Evolutionary conservation across 345 rosid species (phyloP).

Genomic region (Chamaenerion angustifolium): DNA sequence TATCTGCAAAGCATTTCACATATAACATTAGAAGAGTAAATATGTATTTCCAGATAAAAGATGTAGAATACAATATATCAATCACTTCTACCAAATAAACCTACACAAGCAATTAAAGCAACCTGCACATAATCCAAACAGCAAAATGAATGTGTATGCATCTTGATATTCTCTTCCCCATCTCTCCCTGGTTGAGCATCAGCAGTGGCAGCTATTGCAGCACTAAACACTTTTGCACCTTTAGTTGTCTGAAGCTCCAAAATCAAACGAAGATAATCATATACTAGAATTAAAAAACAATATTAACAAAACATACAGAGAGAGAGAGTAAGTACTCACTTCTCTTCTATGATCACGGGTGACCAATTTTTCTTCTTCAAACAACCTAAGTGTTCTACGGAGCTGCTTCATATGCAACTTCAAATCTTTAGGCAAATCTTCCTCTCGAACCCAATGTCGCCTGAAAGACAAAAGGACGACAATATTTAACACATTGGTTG

Average conservation of each 20-base stretch:
- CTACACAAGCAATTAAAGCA: background rate
- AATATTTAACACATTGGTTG: background rate
- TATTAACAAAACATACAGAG: slow-evolving; percentile 1
- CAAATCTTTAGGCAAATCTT: slow-evolving; percentile 84
- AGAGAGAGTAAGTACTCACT: slow-evolving; percentile 23
- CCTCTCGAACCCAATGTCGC: slow-evolving; percentile 92
- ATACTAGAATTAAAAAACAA: background rate
- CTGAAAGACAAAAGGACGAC: slow-evolving; percentile 17
- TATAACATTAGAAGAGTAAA: background rate
- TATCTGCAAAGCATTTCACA: slow-evolving; percentile 34
- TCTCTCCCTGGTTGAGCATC: slow-evolving; percentile 38
- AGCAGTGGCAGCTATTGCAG: slow-evolving; percentile 60
- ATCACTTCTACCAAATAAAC: background rate
- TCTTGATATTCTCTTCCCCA: slow-evolving; percentile 76
- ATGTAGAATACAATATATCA: background rate
- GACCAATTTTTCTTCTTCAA: slow-evolving; percentile 71
- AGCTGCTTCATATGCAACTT: slow-evolving; percentile 71
- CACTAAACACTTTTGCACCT: slow-evolving; percentile 66
- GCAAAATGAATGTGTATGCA: slow-evolving; percentile 80
- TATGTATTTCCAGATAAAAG: background rate
- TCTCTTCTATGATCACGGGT: slow-evolving; percentile 75
- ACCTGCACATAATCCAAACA: slow-evolving; percentile 89
- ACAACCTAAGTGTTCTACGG: slow-evolving; percentile 47
- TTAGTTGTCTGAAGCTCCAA: slow-evolving; percentile 48
- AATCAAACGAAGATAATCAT: background rate